These are phyloP conservation scores for Aurantiochytrium sp. DNA, from an alignment of 108 stramenopile species.

Conservation along the genomic window DNA sequence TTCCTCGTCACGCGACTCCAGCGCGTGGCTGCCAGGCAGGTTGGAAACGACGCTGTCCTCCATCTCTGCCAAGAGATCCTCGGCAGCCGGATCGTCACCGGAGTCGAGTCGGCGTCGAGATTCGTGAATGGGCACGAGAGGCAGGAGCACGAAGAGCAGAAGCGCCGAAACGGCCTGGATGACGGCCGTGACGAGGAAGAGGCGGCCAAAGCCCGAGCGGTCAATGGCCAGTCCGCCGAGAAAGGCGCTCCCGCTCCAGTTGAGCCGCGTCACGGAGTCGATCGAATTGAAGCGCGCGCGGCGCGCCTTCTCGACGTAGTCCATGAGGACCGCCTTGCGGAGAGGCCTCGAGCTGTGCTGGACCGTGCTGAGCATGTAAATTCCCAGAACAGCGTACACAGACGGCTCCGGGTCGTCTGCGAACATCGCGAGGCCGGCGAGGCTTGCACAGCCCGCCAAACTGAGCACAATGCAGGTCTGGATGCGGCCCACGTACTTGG, in stretches of 20 bases:
- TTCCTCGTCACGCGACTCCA: no score
- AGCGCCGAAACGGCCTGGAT: constrained; percentile 53
- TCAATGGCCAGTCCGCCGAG: constrained; percentile 66
- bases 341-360: constrained; percentile 40
- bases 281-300: constrained; percentile 45
- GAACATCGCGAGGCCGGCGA: constrained; percentile 57
- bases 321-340: constrained; percentile 40
- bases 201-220: constrained; percentile 57
- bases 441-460: constrained; percentile 44
- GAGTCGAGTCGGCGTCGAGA: background rate
- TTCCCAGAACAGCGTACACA: constrained; percentile 44
- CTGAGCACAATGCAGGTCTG: constrained; percentile 42
- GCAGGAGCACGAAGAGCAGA: constrained; percentile 40
- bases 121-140: constrained; percentile 49
- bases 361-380: constrained; percentile 38
- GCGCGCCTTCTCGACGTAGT: constrained; percentile 36
- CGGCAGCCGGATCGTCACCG: background rate
- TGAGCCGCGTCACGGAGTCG: constrained; percentile 53
- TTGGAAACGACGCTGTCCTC: no score
- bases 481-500: constrained; percentile 48
- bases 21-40: no score
- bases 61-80: constrained; percentile 1
- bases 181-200: constrained; percentile 64
- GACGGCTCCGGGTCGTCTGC: constrained; percentile 43
- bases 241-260: constrained; percentile 72